Conservation (phyloP, 2,329 filamentous ascomycete species). For the Albifimbria verrucaria region DNA sequence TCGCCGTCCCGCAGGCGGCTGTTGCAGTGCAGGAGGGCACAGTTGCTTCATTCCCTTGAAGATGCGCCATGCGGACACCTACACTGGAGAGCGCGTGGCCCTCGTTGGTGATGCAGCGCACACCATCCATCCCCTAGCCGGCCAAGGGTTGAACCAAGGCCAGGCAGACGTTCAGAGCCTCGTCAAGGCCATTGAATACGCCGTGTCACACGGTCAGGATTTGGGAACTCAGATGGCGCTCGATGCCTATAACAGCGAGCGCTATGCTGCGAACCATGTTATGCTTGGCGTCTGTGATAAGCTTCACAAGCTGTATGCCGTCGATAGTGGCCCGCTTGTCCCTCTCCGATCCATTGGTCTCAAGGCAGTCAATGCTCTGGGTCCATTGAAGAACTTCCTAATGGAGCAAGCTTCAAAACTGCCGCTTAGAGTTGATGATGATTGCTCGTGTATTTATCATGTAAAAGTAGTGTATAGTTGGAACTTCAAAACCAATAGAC, state of each 20-base stretch:
- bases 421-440: too few relatives aligned
- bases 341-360: slow-evolving; percentile 75
- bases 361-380: slow-evolving; percentile 69
- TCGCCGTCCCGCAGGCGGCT: slow-evolving; percentile 61
- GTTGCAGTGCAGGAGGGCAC: slow-evolving; percentile 72
- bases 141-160: slow-evolving; percentile 91
- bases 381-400: slow-evolving; percentile 76
- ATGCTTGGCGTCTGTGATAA: slow-evolving; percentile 82
- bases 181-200: slow-evolving; percentile 68
- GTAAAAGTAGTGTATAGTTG: slow-evolving; percentile 5
- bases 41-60: slow-evolving; percentile 89
- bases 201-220: slow-evolving; percentile 81
- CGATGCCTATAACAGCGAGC: slow-evolving; percentile 75
- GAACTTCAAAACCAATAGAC: slow-evolving; percentile 13
- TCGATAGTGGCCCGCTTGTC: slow-evolving; percentile 74
- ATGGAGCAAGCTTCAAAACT: slow-evolving; percentile 70
- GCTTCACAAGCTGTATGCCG: slow-evolving; percentile 87
- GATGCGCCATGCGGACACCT: slow-evolving; percentile 90
- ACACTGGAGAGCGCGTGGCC: slow-evolving; percentile 85
- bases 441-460: slow-evolving; percentile 17
- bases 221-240: slow-evolving; percentile 75
- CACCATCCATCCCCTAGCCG: slow-evolving; percentile 89
- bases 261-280: slow-evolving; percentile 78
- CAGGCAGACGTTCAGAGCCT: slow-evolving; percentile 85
- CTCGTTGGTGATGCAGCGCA: slow-evolving; percentile 94